Percentiles rank a stretch among this genome's conserved stretches.
phyloP scores from a whole-genome alignment of 2,329 filamentous ascomycete genomes.

The Xylaria sp. region DNA sequence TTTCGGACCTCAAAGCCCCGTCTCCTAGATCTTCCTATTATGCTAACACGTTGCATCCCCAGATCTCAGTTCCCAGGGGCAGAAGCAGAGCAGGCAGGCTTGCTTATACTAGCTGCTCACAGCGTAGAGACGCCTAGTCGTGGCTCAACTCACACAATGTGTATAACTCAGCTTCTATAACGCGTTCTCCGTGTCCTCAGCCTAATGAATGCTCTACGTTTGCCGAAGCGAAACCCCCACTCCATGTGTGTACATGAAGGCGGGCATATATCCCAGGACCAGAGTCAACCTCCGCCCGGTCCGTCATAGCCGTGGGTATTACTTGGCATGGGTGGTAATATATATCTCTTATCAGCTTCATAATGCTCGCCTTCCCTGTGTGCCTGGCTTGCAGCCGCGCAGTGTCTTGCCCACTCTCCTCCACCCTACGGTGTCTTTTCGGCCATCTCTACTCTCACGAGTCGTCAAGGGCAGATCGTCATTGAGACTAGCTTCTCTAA shows the following conservation, averaged over 20 bases:
- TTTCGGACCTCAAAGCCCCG: neutral
- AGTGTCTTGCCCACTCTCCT: conserved; percentile 40
- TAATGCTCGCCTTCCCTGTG: conserved; percentile 20
- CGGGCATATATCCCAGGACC: conserved; percentile 28
- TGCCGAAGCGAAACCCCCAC: conserved; percentile 35
- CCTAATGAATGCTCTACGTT: conserved; percentile 28
- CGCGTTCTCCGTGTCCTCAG: conserved; percentile 11
- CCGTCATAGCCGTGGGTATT: conserved; percentile 38
- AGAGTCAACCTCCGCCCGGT: conserved; percentile 37
- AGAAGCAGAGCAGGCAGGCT: neutral
- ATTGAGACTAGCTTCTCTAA: conserved; percentile 32
- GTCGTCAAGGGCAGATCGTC: conserved; percentile 33
- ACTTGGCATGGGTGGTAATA: conserved; percentile 37
- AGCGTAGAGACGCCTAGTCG: conserved; percentile 9
- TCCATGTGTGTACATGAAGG: conserved; percentile 22
- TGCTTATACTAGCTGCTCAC: conserved; percentile 7
- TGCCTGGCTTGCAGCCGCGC: conserved; percentile 26
- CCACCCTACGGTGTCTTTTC: conserved; percentile 44
- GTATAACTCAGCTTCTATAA: conserved; percentile 3
- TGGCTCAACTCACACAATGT: conserved; percentile 1
- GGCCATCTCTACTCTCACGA: conserved; percentile 33
- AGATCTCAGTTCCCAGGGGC: neutral
- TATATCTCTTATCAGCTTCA: conserved; percentile 38
- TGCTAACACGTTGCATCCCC: conserved; percentile 9
- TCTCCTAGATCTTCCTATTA: neutral